Conservation (phyloP, 768 basidiomycete genomes). For the Auriscalpium vulgare region DNA sequence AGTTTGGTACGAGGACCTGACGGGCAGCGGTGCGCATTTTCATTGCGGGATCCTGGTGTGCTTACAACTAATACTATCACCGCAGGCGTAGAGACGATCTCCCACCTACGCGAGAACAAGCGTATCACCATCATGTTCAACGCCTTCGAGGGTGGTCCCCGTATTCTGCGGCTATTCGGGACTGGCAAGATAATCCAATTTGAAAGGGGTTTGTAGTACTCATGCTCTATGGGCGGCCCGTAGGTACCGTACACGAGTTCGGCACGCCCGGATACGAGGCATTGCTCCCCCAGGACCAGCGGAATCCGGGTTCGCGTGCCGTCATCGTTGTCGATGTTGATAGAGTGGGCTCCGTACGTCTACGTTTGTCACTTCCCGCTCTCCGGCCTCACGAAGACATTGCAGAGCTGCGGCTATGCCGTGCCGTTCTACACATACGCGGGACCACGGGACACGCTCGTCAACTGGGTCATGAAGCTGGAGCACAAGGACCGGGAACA, state of each 20-base stretch:
- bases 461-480: constrained; percentile 35
- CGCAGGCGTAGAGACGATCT: constrained; percentile 47
- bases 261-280: constrained; percentile 53
- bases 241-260: constrained; percentile 55
- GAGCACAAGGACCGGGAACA: constrained; percentile 34
- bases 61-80: neutral
- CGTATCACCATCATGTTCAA: constrained; percentile 55
- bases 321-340: constrained; percentile 53
- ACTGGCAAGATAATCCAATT: constrained; percentile 30
- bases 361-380: neutral
- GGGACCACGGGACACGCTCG: constrained; percentile 44
- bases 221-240: neutral
- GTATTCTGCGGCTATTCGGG: constrained; percentile 53
- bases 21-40: constrained; percentile 50
- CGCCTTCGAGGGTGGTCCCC: constrained; percentile 53
- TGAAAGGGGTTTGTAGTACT: too few relatives aligned
- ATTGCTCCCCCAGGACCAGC: constrained; percentile 36
- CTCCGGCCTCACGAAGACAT: constrained; percentile 1
- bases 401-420: constrained; percentile 62
- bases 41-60: neutral
- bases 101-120: constrained; percentile 57
- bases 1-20: constrained; percentile 72
- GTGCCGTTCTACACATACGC: constrained; percentile 55
- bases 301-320: constrained; percentile 51
- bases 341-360: constrained; percentile 43